These are phyloP conservation scores for Populus davidiana DNA, from an alignment of 345 rosid genomes.

Conservation along the genomic window DNA sequence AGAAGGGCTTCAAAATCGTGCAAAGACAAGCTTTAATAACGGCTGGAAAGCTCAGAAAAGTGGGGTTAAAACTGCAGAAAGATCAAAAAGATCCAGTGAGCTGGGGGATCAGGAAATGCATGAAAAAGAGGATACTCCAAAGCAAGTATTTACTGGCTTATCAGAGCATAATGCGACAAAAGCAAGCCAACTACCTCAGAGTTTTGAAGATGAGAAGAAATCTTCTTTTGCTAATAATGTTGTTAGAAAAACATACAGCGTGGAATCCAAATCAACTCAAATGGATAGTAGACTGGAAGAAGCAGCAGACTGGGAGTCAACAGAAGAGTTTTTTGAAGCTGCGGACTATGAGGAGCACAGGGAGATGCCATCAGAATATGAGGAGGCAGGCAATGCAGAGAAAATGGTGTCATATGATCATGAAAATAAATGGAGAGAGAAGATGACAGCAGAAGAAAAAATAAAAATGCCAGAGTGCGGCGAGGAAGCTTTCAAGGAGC, in stretches of 20 bases:
- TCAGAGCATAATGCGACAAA: constrained; percentile 17
- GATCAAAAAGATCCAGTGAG: constrained; percentile 36
- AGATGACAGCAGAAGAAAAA: constrained; percentile 12
- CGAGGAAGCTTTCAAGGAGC: constrained; percentile 34
- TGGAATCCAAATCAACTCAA: constrained; percentile 21
- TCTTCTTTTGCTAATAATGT: constrained; percentile 18
- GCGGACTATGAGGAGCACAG: neutral
- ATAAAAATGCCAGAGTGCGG: constrained; percentile 26
- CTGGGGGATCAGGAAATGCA: constrained; percentile 22
- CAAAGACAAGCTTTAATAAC: constrained; percentile 35
- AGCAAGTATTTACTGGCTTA: constrained; percentile 17
- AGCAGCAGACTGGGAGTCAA: constrained; percentile 29
- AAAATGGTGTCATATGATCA: constrained; percentile 26
- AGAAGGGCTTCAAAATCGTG: constrained; percentile 43
- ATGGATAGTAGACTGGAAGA: constrained; percentile 31
- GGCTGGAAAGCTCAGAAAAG: constrained; percentile 31
- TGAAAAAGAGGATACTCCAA: constrained; percentile 20
- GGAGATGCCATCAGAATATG: constrained; percentile 13
- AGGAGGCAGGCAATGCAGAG: constrained; percentile 33
- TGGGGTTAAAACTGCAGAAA: constrained; percentile 29
- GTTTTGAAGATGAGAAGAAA: constrained; percentile 17
- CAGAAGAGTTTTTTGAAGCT: constrained; percentile 18
- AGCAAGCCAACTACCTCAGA: constrained; percentile 22
- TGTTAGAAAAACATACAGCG: constrained; percentile 21
- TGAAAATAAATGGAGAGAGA: constrained; percentile 31